A percentile compares a stretch with the other conserved stretches of the same genome.
Conservation (phyloP, 108 stramenopile genomes). For the Aureococcus anophagefferens region DNA sequence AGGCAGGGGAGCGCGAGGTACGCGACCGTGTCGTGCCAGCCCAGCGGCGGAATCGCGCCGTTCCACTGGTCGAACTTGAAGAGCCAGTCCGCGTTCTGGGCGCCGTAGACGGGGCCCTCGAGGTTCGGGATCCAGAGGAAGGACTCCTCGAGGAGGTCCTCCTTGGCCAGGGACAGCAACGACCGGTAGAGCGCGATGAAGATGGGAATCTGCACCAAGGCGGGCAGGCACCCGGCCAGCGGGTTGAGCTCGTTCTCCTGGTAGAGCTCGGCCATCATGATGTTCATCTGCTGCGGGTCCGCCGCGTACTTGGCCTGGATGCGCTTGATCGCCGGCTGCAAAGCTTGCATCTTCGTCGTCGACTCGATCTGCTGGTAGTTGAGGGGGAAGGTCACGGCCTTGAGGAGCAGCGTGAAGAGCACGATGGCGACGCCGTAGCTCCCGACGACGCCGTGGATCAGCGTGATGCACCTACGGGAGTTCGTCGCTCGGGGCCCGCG, state of each 20-base stretch:
- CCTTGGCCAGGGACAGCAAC: constrained; percentile 74
- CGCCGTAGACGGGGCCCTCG: constrained; percentile 85
- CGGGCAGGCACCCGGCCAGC: constrained; percentile 82
- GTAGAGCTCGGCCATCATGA: constrained; percentile 85
- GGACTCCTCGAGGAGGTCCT: constrained; percentile 75
- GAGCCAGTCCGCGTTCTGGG: neutral
- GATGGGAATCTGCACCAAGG: constrained; percentile 83
- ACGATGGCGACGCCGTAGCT: constrained; percentile 70
- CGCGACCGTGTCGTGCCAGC: constrained; percentile 80
- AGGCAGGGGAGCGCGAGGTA: constrained; percentile 69
- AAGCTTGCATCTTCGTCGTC: constrained; percentile 83
- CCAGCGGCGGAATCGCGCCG: constrained; percentile 53
- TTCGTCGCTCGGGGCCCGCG: no score
- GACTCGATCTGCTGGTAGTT: constrained; percentile 78
- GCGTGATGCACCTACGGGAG: neutral
- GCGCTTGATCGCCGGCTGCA: constrained; percentile 76
- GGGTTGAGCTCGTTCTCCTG: constrained; percentile 83
- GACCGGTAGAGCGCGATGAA: constrained; percentile 92
- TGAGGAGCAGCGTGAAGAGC: constrained; percentile 75
- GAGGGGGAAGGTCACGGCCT: constrained; percentile 77
- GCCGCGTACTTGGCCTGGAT: constrained; percentile 83
- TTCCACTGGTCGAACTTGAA: neutral
- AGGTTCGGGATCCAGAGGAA: constrained; percentile 90
- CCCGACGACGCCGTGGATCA: neutral
- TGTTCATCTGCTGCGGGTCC: constrained; percentile 88